Evolutionary conservation across 805 yeast genomes (phyloP), one percentile per base, ranked within the genome.

Genomic region (Candida ipomoeae): DNA sequence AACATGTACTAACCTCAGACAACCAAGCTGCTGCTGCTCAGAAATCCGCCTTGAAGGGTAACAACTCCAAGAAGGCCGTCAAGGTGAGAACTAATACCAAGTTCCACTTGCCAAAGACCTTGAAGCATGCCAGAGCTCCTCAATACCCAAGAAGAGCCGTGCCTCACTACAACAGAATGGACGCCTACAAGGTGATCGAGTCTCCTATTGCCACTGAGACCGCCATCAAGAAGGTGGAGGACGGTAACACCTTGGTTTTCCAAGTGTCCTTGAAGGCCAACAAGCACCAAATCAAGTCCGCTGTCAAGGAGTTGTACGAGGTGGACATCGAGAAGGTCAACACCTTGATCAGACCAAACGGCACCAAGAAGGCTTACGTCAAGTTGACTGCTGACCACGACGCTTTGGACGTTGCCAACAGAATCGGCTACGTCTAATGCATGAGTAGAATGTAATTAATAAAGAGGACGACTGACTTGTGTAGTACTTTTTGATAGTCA

Each of bases 321-420:
- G 98, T 92, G 70, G 98, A 94, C 64, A 94, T 87, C 66, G 80
- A 78, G 70, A 82, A 88, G 79, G 90, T 94, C 73, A 91, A 94
- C 92, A 94, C 99, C 67, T 83, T 94, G 77, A 80, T 94, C 72
- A 89, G 96, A 82, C 97, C 99, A 76, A 91, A 94, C 79, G 99
- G 99, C 79, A 87, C 97, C 82, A 94, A 94, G 89, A 94, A 94
- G 86, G 99, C 99, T 74, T 94, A 87, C 85, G 92, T 94, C 75
- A 89, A 96, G 83, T 87, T 94, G 77, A 89, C 98, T 73, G 92
- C 96, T 75, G 99, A 94, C 80, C 87, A 85, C 84, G 99, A 94
- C 81, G 98, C 98, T 78, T 87, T 94, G 75, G 99, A 94, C 78
- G 90, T 94, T 78, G 99, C 99, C 76, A 91, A 91, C 96, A 89